Conservation (phyloP, 1,284 basidiomycete genomes). For the Omphalotus olearius region DNA sequence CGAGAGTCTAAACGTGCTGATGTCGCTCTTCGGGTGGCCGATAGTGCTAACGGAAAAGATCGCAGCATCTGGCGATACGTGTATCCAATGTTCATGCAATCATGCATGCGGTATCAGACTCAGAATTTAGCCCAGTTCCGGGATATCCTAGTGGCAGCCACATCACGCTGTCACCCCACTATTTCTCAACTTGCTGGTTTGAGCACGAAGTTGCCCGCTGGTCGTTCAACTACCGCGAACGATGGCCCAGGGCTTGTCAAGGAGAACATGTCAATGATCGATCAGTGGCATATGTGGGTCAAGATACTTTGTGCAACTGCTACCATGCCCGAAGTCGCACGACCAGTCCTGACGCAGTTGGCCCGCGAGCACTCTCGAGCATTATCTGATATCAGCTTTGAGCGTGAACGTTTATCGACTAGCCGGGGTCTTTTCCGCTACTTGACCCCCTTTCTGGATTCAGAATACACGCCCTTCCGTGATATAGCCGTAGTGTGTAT, state of each 20-base stretch:
- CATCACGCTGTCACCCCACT: constrained; percentile 60
- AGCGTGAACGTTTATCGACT: constrained; percentile 72
- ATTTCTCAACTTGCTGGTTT: constrained; percentile 68
- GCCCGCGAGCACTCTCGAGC: constrained; percentile 70
- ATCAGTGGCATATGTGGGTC: constrained; percentile 89
- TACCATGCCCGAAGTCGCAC: constrained; percentile 56
- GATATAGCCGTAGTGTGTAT: constrained; percentile 87
- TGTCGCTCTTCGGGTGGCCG: constrained; percentile 57
- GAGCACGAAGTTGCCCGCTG: constrained; percentile 45
- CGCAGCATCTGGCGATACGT: constrained; percentile 68
- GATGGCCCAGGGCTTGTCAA: constrained; percentile 49
- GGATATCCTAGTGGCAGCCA: constrained; percentile 61
- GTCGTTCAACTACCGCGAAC: constrained; percentile 29
- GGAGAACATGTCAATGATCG: constrained; percentile 65
- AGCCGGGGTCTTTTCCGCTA: constrained; percentile 83
- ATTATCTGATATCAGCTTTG: constrained; percentile 67
- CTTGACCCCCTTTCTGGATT: constrained; percentile 83
- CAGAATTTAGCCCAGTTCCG: constrained; percentile 48
- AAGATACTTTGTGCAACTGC: constrained; percentile 81
- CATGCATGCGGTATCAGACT: constrained; percentile 44
- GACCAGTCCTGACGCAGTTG: constrained; percentile 47
- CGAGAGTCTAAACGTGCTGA: constrained; percentile 48
- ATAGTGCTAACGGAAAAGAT: constrained; percentile 63
- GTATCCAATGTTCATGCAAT: constrained; percentile 59
- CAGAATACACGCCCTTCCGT: constrained; percentile 79